Evolutionary conservation across 495 filamentous ascomycete species (phyloP).

Genomic region (Penicillium fimorum): DNA sequence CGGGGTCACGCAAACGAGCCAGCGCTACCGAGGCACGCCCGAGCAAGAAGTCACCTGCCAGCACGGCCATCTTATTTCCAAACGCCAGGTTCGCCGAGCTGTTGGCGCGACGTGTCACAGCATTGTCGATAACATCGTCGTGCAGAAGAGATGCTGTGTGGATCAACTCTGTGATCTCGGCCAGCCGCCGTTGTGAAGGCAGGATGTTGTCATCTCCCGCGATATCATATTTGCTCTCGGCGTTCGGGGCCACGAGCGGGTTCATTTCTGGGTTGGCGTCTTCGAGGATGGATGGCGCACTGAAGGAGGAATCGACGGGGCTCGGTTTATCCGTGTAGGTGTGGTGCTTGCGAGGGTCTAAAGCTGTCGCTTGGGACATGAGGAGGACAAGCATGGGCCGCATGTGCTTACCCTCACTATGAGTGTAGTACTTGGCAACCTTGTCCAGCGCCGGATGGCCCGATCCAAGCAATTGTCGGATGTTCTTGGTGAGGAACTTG

Average conservation of each 20-base stretch:
- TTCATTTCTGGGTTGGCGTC: constrained; percentile 77
- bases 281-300: constrained; percentile 67
- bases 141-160: constrained; percentile 95
- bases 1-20: constrained; percentile 83
- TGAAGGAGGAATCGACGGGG: constrained; percentile 75
- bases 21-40: constrained; percentile 91
- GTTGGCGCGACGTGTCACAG: constrained; percentile 72
- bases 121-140: constrained; percentile 97
- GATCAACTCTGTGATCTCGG: constrained; percentile 95
- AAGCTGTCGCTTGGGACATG: constrained; percentile 88
- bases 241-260: constrained; percentile 47
- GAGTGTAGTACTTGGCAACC: constrained; percentile 98
- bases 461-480: constrained; percentile 81
- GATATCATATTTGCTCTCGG: constrained; percentile 49
- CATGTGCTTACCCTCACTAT: constrained; percentile 93
- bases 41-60: constrained; percentile 92
- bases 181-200: constrained; percentile 86
- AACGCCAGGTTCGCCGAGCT: constrained; percentile 90
- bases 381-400: constrained; percentile 90
- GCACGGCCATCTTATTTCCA: constrained; percentile 97
- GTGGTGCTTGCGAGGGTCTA: constrained; percentile 62
- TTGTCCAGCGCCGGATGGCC: constrained; percentile 92
- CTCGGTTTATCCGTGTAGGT: constrained; percentile 36
- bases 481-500: constrained; percentile 89
- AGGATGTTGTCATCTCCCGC: constrained; percentile 71